Evolutionary conservation across 495 filamentous ascomycete genomes (phyloP).

Genomic region (Bacidia rubella): DNA sequence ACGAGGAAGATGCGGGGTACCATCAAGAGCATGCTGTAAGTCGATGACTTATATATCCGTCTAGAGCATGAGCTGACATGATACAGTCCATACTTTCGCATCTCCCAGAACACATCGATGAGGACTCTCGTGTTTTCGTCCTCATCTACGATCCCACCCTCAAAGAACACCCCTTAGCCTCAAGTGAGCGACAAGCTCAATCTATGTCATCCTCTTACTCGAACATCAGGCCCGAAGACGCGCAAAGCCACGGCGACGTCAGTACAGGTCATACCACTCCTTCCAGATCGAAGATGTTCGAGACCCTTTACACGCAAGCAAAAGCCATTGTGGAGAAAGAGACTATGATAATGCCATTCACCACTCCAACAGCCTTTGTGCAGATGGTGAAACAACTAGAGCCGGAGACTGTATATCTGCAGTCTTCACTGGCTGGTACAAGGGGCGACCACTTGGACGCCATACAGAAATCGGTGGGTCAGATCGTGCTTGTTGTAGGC

Average conservation of each 20-base stretch:
- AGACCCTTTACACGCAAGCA: conserved; percentile 63
- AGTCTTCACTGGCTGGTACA: conserved; percentile 60
- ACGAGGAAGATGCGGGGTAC: conserved; percentile 43
- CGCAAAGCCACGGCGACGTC: conserved; percentile 51
- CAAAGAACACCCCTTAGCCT: conserved; percentile 45
- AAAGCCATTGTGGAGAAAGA: conserved; percentile 65
- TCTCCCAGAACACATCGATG: conserved; percentile 59
- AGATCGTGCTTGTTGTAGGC: conserved; percentile 73
- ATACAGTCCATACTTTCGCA: conserved; percentile 76
- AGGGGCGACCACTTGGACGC: conserved; percentile 55
- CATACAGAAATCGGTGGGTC: conserved; percentile 72
- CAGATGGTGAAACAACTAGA: conserved; percentile 74
- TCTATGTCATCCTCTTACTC: conserved; percentile 80
- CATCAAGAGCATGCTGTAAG: conserved; percentile 68
- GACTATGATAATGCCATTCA: conserved; percentile 78
- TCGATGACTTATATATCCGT: conserved; percentile 4
- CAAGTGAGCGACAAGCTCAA: conserved; percentile 31
- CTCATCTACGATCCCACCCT: conserved; percentile 77
- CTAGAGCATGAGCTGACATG: conserved; percentile 3
- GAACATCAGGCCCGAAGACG: conserved; percentile 67
- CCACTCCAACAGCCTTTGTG: conserved; percentile 57
- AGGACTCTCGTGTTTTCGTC: conserved; percentile 60
- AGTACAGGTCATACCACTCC: conserved; percentile 34
- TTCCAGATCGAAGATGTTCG: conserved; percentile 37
- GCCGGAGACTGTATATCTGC: conserved; percentile 73